A percentile compares a stretch with the other conserved stretches of the same genome.
These are phyloP conservation scores for Boletus subluridellus DNA, from an alignment of 1,284 basidiomycete species.

Conservation along the genomic window DNA sequence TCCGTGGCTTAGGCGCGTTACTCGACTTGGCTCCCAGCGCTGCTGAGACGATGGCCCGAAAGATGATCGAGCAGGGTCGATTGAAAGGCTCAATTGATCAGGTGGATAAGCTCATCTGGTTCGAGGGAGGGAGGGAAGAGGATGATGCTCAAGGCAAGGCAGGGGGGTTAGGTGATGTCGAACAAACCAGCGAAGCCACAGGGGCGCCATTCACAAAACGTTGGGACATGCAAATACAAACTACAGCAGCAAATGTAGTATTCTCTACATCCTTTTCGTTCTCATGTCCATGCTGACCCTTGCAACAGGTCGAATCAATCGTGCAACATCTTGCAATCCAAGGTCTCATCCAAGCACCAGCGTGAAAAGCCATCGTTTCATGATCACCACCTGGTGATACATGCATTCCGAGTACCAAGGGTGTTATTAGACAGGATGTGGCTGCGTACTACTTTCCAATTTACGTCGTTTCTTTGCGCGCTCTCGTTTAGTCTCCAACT, in stretches of 20 bases:
- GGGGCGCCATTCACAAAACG: constrained; percentile 85
- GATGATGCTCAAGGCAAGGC: constrained; percentile 90
- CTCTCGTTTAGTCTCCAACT: constrained; percentile 85
- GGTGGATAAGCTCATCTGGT: constrained; percentile 88
- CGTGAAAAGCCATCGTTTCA: constrained; percentile 18
- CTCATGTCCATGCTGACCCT: constrained; percentile 5
- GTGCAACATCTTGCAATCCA: constrained; percentile 74
- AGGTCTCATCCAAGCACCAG: constrained; percentile 50
- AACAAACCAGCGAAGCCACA: constrained; percentile 78
- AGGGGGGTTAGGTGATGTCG: constrained; percentile 85
- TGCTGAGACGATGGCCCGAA: constrained; percentile 90
- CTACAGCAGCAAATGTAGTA: constrained; percentile 78
- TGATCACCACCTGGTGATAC: constrained; percentile 6
- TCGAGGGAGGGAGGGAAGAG: constrained; percentile 77
- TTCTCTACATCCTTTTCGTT: not conserved
- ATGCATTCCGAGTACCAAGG: constrained; percentile 20
- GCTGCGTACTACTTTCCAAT: constrained; percentile 34
- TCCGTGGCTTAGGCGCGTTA: constrained; percentile 80
- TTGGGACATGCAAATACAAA: constrained; percentile 87
- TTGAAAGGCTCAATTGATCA: constrained; percentile 91
- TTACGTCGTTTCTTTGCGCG: constrained; percentile 71
- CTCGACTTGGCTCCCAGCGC: constrained; percentile 83
- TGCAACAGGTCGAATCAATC: constrained; percentile 68
- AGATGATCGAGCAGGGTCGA: constrained; percentile 95
- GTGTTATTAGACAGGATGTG: constrained; percentile 31